phyloP scores from a whole-genome alignment of 1,284 basidiomycete species.

The Tilletia walkeri region DNA sequence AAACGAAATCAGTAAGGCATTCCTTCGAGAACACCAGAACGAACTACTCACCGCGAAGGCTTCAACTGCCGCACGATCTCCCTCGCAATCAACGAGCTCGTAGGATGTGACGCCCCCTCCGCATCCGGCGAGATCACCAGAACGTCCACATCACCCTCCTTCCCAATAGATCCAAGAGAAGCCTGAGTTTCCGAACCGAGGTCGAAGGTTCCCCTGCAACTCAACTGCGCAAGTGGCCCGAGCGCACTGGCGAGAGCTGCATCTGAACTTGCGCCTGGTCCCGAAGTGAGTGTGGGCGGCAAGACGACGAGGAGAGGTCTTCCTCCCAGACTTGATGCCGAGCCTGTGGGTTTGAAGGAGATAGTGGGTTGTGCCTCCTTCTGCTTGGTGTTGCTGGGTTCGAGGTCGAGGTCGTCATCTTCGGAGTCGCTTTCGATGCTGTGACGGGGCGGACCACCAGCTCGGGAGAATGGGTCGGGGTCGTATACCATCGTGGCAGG shows the following conservation, averaged over 20 bases:
- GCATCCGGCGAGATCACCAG: neutral
- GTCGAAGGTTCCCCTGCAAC: neutral
- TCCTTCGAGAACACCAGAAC: neutral
- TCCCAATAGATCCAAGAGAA: neutral
- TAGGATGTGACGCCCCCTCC: neutral
- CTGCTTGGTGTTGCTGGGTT: neutral
- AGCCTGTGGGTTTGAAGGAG: neutral
- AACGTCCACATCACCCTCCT: neutral
- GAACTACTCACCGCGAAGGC: neutral
- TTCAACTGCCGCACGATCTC: neutral
- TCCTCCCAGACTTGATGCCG: neutral
- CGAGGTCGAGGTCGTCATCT: conserved; percentile 7
- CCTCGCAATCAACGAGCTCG: neutral
- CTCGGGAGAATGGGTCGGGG: conserved; percentile 7
- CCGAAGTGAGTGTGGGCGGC: neutral
- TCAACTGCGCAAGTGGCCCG: neutral
- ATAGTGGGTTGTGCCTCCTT: neutral
- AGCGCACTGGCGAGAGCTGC: neutral
- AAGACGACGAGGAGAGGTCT: conserved; percentile 6
- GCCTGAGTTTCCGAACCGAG: neutral
- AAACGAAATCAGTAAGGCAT: neutral
- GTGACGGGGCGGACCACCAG: neutral
- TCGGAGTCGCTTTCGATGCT: conserved; percentile 13
- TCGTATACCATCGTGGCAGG: neutral
- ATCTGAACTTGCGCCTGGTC: neutral